Conservation (phyloP, 331 rosid species). For the Dryas integrifolia region DNA sequence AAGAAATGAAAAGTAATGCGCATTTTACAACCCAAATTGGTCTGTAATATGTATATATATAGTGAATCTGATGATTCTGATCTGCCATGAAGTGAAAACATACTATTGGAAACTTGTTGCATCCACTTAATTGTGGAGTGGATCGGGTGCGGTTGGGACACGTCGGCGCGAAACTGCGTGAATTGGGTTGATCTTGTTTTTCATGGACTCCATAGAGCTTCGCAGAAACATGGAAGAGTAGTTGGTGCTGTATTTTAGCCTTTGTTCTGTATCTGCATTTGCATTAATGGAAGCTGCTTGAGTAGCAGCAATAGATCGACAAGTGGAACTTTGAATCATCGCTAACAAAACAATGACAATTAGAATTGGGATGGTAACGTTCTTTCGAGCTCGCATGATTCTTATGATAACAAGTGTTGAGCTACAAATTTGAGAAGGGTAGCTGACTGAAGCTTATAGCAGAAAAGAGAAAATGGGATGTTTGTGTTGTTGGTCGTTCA, state of each 20-base stretch:
- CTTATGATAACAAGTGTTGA: neutral
- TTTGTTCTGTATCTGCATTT: conserved; percentile 21
- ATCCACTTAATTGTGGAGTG: conserved; percentile 54
- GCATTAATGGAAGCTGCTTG: neutral
- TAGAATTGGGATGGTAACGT: conserved; percentile 24
- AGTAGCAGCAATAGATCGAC: conserved; percentile 27
- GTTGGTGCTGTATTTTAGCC: conserved; percentile 23
- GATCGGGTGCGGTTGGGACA: conserved; percentile 69
- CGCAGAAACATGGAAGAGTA: conserved; percentile 36
- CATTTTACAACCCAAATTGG: neutral
- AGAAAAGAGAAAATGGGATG: neutral
- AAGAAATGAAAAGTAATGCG: neutral
- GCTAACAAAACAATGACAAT: neutral
- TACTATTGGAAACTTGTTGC: neutral
- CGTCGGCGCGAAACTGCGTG: conserved; percentile 51
- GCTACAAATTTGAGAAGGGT: conserved; percentile 1
- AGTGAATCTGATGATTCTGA: no score
- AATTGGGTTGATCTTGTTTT: conserved; percentile 30
- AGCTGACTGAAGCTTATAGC: neutral
- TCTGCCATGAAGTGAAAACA: neutral
- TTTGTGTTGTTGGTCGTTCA: no score
- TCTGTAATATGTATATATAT: neutral
- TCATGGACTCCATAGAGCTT: conserved; percentile 32
- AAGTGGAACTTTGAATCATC: neutral
- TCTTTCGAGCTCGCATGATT: conserved; percentile 39